Evolutionary conservation across 2,329 filamentous ascomycete genomes (phyloP).

Genomic region (Stemphylium vesicarium): DNA sequence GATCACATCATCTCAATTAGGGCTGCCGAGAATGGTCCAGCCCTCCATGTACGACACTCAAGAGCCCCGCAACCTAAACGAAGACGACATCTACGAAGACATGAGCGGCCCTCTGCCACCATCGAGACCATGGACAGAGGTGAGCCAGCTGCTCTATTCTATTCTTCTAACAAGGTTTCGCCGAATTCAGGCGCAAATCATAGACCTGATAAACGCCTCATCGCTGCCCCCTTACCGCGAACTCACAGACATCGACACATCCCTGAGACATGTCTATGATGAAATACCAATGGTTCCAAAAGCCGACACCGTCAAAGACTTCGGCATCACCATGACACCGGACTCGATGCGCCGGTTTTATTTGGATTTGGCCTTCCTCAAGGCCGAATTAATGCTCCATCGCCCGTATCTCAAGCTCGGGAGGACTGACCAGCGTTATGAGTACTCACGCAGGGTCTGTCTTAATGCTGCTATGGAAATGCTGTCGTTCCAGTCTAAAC

Average conservation of each 20-base stretch:
- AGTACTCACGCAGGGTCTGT: slow-evolving; percentile 52
- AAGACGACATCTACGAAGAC: slow-evolving; percentile 51
- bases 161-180: slow-evolving; percentile 35
- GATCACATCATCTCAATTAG: slow-evolving; percentile 47
- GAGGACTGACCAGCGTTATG: slow-evolving; percentile 45
- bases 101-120: slow-evolving; percentile 39
- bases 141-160: slow-evolving; percentile 35
- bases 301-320: slow-evolving; percentile 18
- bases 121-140: slow-evolving; percentile 34
- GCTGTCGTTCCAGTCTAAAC: slow-evolving; percentile 52
- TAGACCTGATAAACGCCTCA: slow-evolving; percentile 37
- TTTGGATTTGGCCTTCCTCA: slow-evolving; percentile 41
- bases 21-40: slow-evolving; percentile 49
- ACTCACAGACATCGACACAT: slow-evolving; percentile 35
- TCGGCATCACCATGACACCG: slow-evolving; percentile 14
- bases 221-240: slow-evolving; percentile 37
- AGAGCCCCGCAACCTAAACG: slow-evolving; percentile 50
- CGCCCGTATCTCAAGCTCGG: slow-evolving; percentile 46
- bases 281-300: slow-evolving; percentile 29
- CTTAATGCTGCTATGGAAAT: slow-evolving; percentile 55
- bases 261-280: slow-evolving; percentile 29
- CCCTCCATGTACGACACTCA: slow-evolving; percentile 48
- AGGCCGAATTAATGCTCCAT: slow-evolving; percentile 46
- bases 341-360: slow-evolving; percentile 38
- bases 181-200: slow-evolving; percentile 33